Base-by-base conservation (phyloP, 139 green algal genomes). In the Chlamydomonas sp. region DNA sequence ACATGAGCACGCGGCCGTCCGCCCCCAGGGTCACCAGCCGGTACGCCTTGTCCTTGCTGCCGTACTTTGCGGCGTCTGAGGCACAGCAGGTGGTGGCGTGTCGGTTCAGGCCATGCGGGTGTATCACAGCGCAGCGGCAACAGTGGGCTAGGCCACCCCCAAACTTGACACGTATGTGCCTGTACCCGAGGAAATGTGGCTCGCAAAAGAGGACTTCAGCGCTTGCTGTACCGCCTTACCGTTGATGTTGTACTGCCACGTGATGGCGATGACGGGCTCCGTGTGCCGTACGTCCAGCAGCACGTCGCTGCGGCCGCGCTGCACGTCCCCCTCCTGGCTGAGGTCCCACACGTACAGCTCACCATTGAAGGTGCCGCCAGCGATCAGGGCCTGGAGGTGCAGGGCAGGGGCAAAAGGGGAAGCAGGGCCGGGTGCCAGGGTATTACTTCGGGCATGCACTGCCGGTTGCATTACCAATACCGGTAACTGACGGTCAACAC, bases 311-410 rank as follows among this genome's bases (percentile, higher is more conserved):
- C 82, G 85, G 79, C 78, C 92, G 2, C 91, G 31, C 86, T 94
- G 91, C 16, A 63, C 49, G 85, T 96, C 94, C 5, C 89, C 92
- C 17, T 96, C 90, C 61, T 78, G 84, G 17, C 82, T 90, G 16
- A 97, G 84, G 86, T 97, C 93, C 92, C 92, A 96, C 17, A 97
- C 85, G 72, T 92, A 93, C 59, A 97, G 58, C 79, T 96, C 92
- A 3, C 94, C 94, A 60, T 94, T 95, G 89, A 94, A 96, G 3
- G 93, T 95, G 71, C 94, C 94, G 15, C 91, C 93, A 1, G 94
- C 94, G 63, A 96, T 90, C 12, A 95, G 86, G 17, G 90, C 92
- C 92, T 95, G 92, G 16, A 78, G 17, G 31, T 1, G 67, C 4
- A 4, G 14, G 17, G 75, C 7, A 7, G 75, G 75, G 75, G 6